Evolutionary conservation across 2,329 filamentous ascomycete species (phyloP), one percentile per base, ranked within the genome.

Genomic region (Fusarium nisikadoi): DNA sequence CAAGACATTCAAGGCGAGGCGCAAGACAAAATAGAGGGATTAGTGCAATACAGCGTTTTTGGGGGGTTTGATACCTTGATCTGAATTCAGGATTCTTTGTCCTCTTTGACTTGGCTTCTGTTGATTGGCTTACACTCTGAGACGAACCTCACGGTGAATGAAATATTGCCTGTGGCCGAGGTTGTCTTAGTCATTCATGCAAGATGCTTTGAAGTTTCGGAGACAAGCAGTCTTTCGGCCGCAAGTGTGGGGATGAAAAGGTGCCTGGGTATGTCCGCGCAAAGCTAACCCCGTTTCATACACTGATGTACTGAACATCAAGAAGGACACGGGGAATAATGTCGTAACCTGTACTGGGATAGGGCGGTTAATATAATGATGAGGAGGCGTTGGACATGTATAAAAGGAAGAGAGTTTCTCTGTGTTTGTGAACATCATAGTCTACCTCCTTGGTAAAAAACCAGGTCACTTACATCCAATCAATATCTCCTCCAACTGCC

Each of bases 1-100:
- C 79, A 97, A 95, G 86, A 95, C 92, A 13, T 96, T 98, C 81
- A 97, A 94, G 81, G 89, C 88, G 29, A 84, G 87, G 75, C 81
- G 84, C 59, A 89, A 86, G 81, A 81, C 78, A 58, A 82, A 80
- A 67, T 81, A 76, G 67, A 71, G 20, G 55, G 39, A 45, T 31
- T 36, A 60, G 62, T 45, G 63, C 60, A 62, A 68, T 54, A 62
- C 19, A 72, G 68, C 56, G 72, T 64, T 63, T 65, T 64, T 43
- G 36, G 59, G 45, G 42, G 58, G 57, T 49, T 59, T 46, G 43
- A 72, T 76, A 76, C 69, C 75, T 77, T 64, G 72, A 47, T 49
- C 33, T 70, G 49, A 59, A 53, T 65, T 57, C 27, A 70, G 52
- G 46, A 43, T 56, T 52, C 19, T 38, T 57, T 52, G 50, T 42